Conservation (phyloP, 139 green algal species). For the Coccomyxa sp. region DNA sequence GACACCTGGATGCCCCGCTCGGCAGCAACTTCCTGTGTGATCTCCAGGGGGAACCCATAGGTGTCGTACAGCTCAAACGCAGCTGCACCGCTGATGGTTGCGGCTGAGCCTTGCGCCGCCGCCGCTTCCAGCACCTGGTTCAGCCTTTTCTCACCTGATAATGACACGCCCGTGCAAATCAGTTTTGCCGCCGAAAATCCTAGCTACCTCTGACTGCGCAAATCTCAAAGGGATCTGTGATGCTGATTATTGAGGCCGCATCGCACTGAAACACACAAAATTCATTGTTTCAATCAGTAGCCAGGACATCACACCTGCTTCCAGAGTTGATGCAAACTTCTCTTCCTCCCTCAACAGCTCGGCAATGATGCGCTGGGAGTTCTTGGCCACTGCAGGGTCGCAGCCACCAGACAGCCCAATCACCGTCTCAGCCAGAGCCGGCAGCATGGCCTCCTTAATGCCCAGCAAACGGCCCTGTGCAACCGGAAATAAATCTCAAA, state of each 20-base stretch:
- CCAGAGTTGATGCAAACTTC: slow-evolving; percentile 65
- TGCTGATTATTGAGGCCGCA: too few species aligned
- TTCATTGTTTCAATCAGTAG: too few species aligned
- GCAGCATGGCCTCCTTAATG: slow-evolving; percentile 58
- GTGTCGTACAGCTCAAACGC: slow-evolving; percentile 97
- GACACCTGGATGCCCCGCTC: background rate
- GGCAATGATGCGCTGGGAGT: slow-evolving; percentile 54
- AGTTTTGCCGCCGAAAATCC: too few species aligned
- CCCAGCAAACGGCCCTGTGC: slow-evolving; percentile 58
- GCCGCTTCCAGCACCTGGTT: slow-evolving; percentile 45
- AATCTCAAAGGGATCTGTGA: too few species aligned
- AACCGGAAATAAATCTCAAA: background rate
- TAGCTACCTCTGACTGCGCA: too few species aligned
- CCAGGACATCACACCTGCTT: background rate
- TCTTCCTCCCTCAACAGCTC: slow-evolving; percentile 77
- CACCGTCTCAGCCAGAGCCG: slow-evolving; percentile 62
- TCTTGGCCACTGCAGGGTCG: slow-evolving; percentile 57
- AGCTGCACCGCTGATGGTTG: slow-evolving; percentile 38
- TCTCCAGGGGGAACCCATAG: slow-evolving; percentile 94
- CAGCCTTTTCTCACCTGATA: slow-evolving; percentile 76
- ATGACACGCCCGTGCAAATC: too few species aligned
- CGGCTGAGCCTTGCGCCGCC: background rate
- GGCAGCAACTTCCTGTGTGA: slow-evolving; percentile 58
- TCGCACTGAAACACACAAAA: too few species aligned
- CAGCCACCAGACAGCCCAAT: slow-evolving; percentile 60